Conservation (phyloP, 176 grass and related monocot genomes). For the Tillandsia leiboldiana region DNA sequence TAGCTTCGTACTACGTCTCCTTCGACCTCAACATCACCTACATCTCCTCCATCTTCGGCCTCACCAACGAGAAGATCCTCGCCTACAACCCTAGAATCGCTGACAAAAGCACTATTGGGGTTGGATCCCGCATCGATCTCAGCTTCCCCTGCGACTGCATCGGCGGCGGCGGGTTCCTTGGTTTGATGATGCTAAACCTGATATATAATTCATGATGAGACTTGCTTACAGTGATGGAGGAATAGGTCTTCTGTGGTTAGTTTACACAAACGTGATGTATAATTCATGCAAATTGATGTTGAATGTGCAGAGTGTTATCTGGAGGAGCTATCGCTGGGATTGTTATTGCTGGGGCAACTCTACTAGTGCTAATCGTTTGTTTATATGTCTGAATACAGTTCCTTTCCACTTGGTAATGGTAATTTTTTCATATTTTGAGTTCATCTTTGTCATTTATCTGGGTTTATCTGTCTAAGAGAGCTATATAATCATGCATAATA, state of each 20-base stretch:
- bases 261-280: conserved; percentile 1
- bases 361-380: conserved; percentile 25
- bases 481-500: too few species aligned
- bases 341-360: conserved; percentile 32
- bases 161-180: conserved; percentile 37
- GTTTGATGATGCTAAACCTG: not conserved
- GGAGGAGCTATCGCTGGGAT: conserved; percentile 59
- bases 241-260: not conserved
- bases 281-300: conserved; percentile 10
- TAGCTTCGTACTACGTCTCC: conserved; percentile 45
- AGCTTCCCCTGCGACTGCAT: conserved; percentile 40
- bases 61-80: not conserved
- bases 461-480: too few species aligned
- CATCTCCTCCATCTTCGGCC: conserved; percentile 30
- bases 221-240: not conserved
- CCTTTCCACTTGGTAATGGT: conserved; percentile 33
- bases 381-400: conserved; percentile 44
- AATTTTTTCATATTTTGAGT: not conserved
- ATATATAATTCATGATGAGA: conserved; percentile 11
- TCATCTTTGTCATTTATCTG: too few species aligned
- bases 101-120: conserved; percentile 8
- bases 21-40: conserved; percentile 29
- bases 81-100: conserved; percentile 18
- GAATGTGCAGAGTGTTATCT: conserved; percentile 25
- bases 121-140: conserved; percentile 22